These are phyloP conservation scores for Fusarium metavorans DNA, from an alignment of 2,329 filamentous ascomycete genomes.

Conservation along the genomic window DNA sequence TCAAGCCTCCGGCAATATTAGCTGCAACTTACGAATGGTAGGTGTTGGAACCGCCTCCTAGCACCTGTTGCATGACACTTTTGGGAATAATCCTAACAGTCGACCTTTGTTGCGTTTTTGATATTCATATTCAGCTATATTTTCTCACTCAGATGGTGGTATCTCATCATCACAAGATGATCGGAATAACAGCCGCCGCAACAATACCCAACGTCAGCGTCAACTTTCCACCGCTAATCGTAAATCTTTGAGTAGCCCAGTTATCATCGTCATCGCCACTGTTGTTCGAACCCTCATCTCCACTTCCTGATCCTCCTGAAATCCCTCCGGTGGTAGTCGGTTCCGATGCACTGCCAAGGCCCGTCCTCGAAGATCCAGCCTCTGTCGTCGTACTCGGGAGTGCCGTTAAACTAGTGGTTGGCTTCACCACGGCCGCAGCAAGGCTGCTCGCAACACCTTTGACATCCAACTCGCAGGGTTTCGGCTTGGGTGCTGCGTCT, in stretches of 20 bases:
- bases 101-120: not conserved
- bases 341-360: not conserved
- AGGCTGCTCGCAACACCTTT: slow-evolving; percentile 20
- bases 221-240: not conserved
- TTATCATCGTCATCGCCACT: not conserved
- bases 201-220: not conserved
- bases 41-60: not conserved
- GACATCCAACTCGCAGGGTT: slow-evolving; percentile 21
- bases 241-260: not conserved
- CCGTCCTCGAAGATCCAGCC: slow-evolving; percentile 45
- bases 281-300: not conserved
- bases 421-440: slow-evolving; percentile 18
- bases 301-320: not conserved
- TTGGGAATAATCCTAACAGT: not conserved
- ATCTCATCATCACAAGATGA: not conserved
- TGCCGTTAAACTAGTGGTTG: slow-evolving; percentile 24
- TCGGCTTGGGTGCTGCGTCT: slow-evolving; percentile 20
- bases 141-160: not conserved
- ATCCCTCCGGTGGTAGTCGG: slow-evolving; percentile 59
- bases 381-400: slow-evolving; percentile 13
- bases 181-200: not conserved
- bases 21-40: not conserved
- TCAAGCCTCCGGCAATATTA: not conserved
- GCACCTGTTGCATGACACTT: not conserved
- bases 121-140: not conserved